Evolutionary conservation across 2,329 filamentous ascomycete species (phyloP).

Genomic region (Hypoxylon sp.): DNA sequence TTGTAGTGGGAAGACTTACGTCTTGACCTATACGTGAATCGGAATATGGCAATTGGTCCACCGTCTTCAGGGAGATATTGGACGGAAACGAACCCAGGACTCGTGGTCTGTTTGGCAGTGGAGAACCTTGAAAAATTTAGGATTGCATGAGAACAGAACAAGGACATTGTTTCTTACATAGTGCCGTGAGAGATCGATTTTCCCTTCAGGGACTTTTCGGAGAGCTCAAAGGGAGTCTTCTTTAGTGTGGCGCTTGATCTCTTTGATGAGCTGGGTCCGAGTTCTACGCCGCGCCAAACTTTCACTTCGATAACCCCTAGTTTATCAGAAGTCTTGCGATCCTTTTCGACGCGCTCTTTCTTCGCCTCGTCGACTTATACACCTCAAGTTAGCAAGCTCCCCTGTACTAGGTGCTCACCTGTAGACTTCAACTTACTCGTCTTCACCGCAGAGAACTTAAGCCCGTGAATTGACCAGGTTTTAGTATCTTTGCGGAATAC

Average conservation of each 20-base stretch:
- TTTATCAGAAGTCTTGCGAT: constrained; percentile 43
- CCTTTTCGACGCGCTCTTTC: constrained; percentile 49
- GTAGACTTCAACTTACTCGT: constrained; percentile 42
- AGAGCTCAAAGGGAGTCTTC: constrained; percentile 45
- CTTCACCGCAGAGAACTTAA: constrained; percentile 51
- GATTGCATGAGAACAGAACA: neutral
- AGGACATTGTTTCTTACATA: constrained; percentile 42
- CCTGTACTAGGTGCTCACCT: neutral
- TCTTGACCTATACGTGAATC: constrained; percentile 55
- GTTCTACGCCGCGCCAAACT: constrained; percentile 27
- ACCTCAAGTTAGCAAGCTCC: neutral
- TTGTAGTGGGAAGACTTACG: constrained; percentile 41
- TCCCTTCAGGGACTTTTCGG: constrained; percentile 57
- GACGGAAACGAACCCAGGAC: constrained; percentile 2
- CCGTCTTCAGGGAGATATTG: constrained; percentile 36
- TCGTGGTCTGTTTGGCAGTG: neutral
- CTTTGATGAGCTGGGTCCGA: too few relatives aligned
- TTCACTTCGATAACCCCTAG: constrained; percentile 52
- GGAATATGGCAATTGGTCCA: constrained; percentile 50
- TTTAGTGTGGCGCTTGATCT: too few relatives aligned
- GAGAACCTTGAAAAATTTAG: constrained; percentile 39
- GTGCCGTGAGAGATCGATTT: constrained; percentile 55
- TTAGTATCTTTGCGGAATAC: neutral
- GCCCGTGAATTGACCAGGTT: constrained; percentile 35
- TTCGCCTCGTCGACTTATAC: constrained; percentile 47